Percentiles rank a stretch among this genome's conserved stretches.
phyloP scores from a whole-genome alignment of 2,329 filamentous ascomycete genomes.

The Monosporascus ibericus region DNA sequence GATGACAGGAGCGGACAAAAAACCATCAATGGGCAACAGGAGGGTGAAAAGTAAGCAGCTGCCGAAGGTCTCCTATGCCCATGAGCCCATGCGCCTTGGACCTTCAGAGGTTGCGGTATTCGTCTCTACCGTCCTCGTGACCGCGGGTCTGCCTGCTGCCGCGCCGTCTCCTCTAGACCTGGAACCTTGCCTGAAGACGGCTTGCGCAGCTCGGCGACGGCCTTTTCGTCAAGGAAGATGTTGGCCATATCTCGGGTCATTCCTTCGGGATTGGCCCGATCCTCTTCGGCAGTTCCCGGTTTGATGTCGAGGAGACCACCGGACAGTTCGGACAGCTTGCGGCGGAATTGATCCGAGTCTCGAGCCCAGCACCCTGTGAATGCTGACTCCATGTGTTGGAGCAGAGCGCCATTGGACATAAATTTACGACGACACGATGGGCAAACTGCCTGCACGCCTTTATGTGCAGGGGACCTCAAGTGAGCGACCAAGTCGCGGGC shows the following conservation, averaged over 20 bases:
- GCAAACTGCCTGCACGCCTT: conserved; percentile 31
- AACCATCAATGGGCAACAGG: too few species aligned
- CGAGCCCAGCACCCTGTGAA: conserved; percentile 37
- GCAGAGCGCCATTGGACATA: conserved; percentile 34
- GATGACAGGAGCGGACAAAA: too few species aligned
- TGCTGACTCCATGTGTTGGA: conserved; percentile 42
- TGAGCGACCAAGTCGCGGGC: conserved; percentile 31
- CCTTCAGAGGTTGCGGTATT: too few species aligned
- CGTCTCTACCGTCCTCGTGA: too few species aligned
- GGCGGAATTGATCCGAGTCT: conserved; percentile 30
- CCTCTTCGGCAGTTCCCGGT: conserved; percentile 26
- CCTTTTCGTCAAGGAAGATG: not conserved
- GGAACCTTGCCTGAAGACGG: not conserved
- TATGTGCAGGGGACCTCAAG: conserved; percentile 38
- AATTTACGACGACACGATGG: conserved; percentile 39
- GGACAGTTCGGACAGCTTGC: conserved; percentile 33
- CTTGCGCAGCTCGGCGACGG: not conserved
- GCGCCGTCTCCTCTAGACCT: not conserved
- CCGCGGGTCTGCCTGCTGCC: too few species aligned
- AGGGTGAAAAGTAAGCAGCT: too few species aligned
- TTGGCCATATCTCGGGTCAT: not conserved
- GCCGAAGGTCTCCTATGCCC: too few species aligned
- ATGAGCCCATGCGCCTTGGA: too few species aligned
- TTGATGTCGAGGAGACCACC: conserved; percentile 30
- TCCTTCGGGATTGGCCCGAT: conserved; percentile 15